phyloP scores from a whole-genome alignment of 2,329 filamentous ascomycete genomes.

The Daldinia sp. region DNA sequence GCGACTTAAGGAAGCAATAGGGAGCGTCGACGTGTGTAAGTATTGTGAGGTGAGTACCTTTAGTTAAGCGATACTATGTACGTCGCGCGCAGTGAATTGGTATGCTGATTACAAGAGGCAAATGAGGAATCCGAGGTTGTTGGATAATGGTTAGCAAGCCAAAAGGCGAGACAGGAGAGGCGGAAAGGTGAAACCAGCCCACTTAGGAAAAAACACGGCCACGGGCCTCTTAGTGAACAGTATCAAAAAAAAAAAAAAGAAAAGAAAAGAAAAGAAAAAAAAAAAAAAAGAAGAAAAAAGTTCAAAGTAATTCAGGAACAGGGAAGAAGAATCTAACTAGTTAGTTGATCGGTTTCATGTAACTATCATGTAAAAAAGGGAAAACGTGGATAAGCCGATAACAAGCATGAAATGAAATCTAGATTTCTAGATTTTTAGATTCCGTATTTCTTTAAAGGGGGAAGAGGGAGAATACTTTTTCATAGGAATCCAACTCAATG shows the following conservation, averaged over 20 bases:
- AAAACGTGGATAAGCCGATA: not conserved
- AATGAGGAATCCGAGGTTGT: slow-evolving; percentile 20
- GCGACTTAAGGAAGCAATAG: slow-evolving; percentile 7
- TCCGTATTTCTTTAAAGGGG: not conserved
- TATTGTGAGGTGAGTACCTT: slow-evolving; percentile 25
- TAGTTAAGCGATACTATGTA: slow-evolving; percentile 28
- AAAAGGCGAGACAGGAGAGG: slow-evolving; percentile 30
- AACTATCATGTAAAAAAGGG: slow-evolving; percentile 1
- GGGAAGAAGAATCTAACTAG: slow-evolving; percentile 7
- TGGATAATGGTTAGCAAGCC: slow-evolving; percentile 22
- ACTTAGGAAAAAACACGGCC: slow-evolving; percentile 13
- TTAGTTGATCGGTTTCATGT: slow-evolving; percentile 3
- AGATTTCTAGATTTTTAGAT: not conserved
- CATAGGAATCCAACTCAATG: slow-evolving; percentile 20
- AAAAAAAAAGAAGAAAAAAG: slow-evolving; percentile 5
- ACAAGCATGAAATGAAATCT: not conserved
- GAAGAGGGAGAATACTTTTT: not conserved
- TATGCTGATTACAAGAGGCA: slow-evolving; percentile 23
- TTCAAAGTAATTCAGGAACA: no score
- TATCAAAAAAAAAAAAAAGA: slow-evolving; percentile 10
- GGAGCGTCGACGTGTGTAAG: not conserved
- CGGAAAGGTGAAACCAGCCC: slow-evolving; percentile 34
- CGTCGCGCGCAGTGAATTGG: slow-evolving; percentile 17
- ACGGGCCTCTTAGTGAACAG: slow-evolving; percentile 23
- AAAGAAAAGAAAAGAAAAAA: slow-evolving; percentile 1